These are phyloP conservation scores for Rachicladosporium sp. DNA, from an alignment of 2,329 filamentous ascomycete genomes.

Conservation along the genomic window DNA sequence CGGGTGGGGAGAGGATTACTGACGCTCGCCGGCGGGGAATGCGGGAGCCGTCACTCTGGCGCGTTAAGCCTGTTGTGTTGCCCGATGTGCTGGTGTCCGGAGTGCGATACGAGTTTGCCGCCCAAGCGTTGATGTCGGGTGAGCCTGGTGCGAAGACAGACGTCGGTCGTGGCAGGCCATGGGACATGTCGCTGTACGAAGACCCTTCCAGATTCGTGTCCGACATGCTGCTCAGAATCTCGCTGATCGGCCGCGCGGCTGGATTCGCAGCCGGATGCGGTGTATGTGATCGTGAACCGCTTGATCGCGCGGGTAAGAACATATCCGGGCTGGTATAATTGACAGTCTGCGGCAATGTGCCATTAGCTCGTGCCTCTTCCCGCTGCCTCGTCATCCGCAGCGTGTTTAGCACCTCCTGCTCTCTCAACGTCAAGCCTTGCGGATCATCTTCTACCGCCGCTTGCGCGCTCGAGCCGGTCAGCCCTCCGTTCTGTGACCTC, in stretches of 20 bases:
- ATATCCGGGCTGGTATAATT: conserved; percentile 28
- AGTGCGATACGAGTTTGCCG: no score
- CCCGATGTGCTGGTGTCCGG: no score
- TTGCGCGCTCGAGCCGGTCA: neutral
- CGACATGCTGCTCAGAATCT: no score
- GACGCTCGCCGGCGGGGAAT: conserved; percentile 29
- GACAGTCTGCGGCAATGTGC: conserved; percentile 27
- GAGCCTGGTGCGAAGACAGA: no score
- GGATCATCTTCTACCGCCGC: conserved; percentile 32
- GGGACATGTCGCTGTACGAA: no score
- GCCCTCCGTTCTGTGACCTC: neutral
- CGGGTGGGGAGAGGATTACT: conserved; percentile 24
- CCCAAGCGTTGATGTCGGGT: no score
- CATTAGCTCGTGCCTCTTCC: conserved; percentile 28
- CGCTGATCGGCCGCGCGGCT: no score
- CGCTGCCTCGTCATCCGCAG: conserved; percentile 32
- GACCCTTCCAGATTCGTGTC: no score
- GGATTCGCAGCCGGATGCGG: neutral
- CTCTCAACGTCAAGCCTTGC: conserved; percentile 32
- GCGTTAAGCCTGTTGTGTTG: neutral
- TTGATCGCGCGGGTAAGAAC: conserved; percentile 11
- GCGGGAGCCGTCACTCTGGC: conserved; percentile 12
- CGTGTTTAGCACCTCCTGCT: conserved; percentile 35
- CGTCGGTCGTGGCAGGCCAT: no score
- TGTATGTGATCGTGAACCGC: conserved; percentile 4